Evolutionary conservation across 2,329 filamentous ascomycete genomes (phyloP).

Genomic region (Fusarium sp.): DNA sequence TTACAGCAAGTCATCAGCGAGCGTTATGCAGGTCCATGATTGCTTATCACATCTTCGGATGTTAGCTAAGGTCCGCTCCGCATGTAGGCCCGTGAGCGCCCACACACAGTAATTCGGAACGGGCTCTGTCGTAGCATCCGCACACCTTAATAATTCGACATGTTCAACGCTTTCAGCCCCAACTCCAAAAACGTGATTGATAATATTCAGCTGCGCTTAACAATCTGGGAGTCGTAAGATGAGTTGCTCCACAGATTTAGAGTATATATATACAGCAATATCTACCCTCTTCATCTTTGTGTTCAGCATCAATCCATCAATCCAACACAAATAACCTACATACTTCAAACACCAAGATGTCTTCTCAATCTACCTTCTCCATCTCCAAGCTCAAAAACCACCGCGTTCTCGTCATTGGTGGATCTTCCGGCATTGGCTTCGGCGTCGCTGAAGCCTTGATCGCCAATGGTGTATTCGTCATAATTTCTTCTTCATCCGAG

Average conservation of each 20-base stretch:
- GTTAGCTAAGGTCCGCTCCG: neutral
- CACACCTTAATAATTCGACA: neutral
- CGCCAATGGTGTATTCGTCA: neutral
- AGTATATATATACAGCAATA: neutral
- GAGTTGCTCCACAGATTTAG: no score
- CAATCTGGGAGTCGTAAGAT: neutral
- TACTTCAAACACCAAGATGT: neutral
- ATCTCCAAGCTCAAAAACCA: neutral
- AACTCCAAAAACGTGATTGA: neutral
- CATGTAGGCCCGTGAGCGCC: neutral
- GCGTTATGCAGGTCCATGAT: neutral
- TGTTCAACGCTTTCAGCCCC: neutral
- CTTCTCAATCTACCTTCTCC: neutral
- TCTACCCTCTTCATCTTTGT: neutral
- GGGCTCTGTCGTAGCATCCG: neutral
- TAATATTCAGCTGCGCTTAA: neutral
- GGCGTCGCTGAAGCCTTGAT: neutral
- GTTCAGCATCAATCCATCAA: neutral
- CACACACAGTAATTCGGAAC: neutral
- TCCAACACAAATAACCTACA: neutral
- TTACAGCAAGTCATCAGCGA: neutral
- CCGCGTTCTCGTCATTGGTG: neutral
- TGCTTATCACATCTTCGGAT: neutral
- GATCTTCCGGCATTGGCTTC: conserved; percentile 6
- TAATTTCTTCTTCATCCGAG: neutral